These are phyloP conservation scores for Scutellospora calospora DNA, from an alignment of 371 early-diverging fungal genomes.

Conservation along the genomic window DNA sequence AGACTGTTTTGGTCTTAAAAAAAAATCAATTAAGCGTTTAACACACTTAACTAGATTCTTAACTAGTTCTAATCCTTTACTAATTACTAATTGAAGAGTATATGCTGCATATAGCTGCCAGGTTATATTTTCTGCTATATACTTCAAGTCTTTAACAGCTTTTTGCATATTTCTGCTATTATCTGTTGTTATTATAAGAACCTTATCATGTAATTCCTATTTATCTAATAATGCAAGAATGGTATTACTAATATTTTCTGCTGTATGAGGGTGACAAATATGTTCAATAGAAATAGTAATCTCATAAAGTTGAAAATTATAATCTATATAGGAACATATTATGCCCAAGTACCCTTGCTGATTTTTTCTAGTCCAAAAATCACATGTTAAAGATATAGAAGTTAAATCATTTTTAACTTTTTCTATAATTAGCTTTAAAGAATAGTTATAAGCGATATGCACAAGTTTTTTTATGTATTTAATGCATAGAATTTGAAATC, in stretches of 20 bases:
- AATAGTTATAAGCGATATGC: not conserved
- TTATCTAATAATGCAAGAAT: not conserved
- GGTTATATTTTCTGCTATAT: not conserved
- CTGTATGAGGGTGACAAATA: not conserved
- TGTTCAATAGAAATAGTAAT: not conserved
- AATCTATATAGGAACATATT: not conserved
- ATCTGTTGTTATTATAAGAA: not conserved
- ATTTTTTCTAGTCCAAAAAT: not conserved
- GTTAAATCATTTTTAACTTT: not conserved
- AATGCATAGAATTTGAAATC: too few species aligned
- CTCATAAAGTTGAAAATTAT: not conserved
- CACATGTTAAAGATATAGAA: not conserved
- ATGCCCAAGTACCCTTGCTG: not conserved
- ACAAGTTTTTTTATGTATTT: not conserved
- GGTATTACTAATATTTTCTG: not conserved
- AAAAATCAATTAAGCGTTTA: too few species aligned
- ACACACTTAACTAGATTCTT: too few species aligned
- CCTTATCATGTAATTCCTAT: not conserved
- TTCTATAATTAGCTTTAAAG: not conserved
- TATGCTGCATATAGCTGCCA: not conserved
- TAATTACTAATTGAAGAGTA: constrained; percentile 1
- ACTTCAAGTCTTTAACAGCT: not conserved
- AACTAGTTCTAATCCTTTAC: not conserved
- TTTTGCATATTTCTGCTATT: not conserved
- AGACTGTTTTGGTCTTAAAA: not conserved